Evolutionary conservation across 139 green algal species (phyloP), one percentile per base, ranked within the genome.

Genomic region (Zygnema circumcarinatum): DNA sequence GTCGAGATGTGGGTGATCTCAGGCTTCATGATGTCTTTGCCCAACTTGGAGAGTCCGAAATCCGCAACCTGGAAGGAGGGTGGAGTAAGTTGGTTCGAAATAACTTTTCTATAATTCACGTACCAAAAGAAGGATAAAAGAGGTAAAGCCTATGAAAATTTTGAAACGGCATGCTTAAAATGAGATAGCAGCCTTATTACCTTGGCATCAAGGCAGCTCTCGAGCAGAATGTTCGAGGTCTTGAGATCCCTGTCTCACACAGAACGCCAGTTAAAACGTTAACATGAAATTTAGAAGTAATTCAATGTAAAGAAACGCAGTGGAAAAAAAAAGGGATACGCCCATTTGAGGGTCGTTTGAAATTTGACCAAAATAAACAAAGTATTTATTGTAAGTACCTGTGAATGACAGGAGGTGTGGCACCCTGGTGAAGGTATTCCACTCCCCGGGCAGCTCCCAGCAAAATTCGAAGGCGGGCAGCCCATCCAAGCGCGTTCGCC

Each of bases 211-310:
- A 82, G 36, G 81, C 52, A 29, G 42, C 32, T 42, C 7, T 83
- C 56, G 0, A 87, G 67, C 0, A 87, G 36, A 81, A 87, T 87
- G 81, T 87, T 87, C 33, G 81, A 87, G 1, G 81, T 87, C 67
- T 87, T 87, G 56, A 87, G 74, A 33, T 87, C 81, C 29, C 81
- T 87, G 81, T 52, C 29, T 21, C 16, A 79, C 72, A 79, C 33
- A 79, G 21, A 36, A n/a, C n/a, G n/a, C n/a, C n/a, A n/a, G n/a
- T n/a, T n/a, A n/a, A n/a, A n/a, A n/a, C n/a, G n/a, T n/a, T n/a
- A n/a, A n/a, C n/a, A n/a, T n/a, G n/a, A n/a, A n/a, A n/a, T n/a
- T n/a, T n/a, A n/a, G n/a, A n/a, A n/a, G n/a, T n/a, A n/a, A n/a
- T n/a, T n/a, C n/a, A n/a, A n/a, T n/a, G n/a, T n/a, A n/a, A n/a